These are phyloP conservation scores for Barnettozyma sp. DNA, from an alignment of 805 yeast genomes.

Conservation along the genomic window DNA sequence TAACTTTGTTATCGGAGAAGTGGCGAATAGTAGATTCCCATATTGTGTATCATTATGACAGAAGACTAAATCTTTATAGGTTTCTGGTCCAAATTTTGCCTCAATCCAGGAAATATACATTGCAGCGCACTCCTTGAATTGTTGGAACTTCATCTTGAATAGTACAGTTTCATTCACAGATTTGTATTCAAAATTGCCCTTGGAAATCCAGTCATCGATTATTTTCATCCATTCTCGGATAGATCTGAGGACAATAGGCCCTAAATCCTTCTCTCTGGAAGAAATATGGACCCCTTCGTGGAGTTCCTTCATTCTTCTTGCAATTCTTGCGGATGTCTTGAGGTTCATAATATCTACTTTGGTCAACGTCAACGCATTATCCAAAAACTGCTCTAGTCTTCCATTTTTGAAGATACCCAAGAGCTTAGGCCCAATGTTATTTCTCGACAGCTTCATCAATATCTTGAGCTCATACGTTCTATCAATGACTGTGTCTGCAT, in stretches of 20 bases:
- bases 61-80: constrained; percentile 54
- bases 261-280: constrained; percentile 44
- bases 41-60: constrained; percentile 97
- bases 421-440: constrained; percentile 81
- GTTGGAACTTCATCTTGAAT: constrained; percentile 40
- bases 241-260: constrained; percentile 65
- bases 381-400: constrained; percentile 86
- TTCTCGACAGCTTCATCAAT: constrained; percentile 63
- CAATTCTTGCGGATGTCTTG: constrained; percentile 73
- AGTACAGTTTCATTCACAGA: constrained; percentile 29
- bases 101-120: constrained; percentile 60
- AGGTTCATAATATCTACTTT: constrained; percentile 69
- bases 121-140: constrained; percentile 42
- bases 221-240: constrained; percentile 64
- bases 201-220: constrained; percentile 37
- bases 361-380: constrained; percentile 71
- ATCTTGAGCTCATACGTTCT: constrained; percentile 72
- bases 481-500: constrained; percentile 80
- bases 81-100: constrained; percentile 34
- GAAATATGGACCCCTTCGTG: constrained; percentile 72
- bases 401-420: constrained; percentile 91
- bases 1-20: constrained; percentile 37
- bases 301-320: constrained; percentile 93
- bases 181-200: constrained; percentile 25
- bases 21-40: constrained; percentile 71